Base-by-base conservation (phyloP, 2,329 filamentous ascomycete species). In the Claviceps spartinae region DNA sequence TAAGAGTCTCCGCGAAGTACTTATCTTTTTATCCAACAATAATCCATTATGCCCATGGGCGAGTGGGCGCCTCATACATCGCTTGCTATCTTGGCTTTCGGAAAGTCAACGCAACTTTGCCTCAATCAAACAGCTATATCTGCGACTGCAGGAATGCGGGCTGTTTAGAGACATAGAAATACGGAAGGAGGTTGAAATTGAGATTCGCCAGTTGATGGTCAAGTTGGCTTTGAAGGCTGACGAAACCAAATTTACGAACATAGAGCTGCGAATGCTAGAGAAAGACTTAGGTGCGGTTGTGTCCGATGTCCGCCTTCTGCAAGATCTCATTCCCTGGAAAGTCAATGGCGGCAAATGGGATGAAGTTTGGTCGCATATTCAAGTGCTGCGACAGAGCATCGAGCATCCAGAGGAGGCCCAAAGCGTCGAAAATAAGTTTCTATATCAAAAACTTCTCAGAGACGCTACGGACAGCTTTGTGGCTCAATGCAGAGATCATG, bases 381-480 rank as follows among this genome's bases (percentile, higher is more conserved):
- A 60, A 20, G 47, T 49, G 9, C 60, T 67, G 16, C 55, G 52
- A 18, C 14, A 51, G 5, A 37, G 41, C 30, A 34, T 34, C 30
- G 30, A 34, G 30, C 30, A 34, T 34, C 8, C 30, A 7, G 57
- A 50, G 41, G 55, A 59, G 37, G 52, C 57, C 13, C 50, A 54
- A 9, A 51, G 57, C 11, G 14, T 44, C 16, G 57, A 60, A 34
- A 34, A 34, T 1, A 34, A 34, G 30, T 34, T 3, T 34, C 4
- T 34, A 14, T 63, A 64, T 37, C 63, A 63, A 50, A 55, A 55
- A 9, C 49, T 61, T 5, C 53, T 67, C 13, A 54, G 56, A 1
- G 60, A 56, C 51, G 52, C 70, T 2, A 73, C 72, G 3, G 67
- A 67, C 44, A 54, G 62, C 11, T 47, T 47, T 6, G 65, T 65